These are phyloP conservation scores for Pyrenochaeta sp. DNA, from an alignment of 2,329 filamentous ascomycete species.

Conservation along the genomic window DNA sequence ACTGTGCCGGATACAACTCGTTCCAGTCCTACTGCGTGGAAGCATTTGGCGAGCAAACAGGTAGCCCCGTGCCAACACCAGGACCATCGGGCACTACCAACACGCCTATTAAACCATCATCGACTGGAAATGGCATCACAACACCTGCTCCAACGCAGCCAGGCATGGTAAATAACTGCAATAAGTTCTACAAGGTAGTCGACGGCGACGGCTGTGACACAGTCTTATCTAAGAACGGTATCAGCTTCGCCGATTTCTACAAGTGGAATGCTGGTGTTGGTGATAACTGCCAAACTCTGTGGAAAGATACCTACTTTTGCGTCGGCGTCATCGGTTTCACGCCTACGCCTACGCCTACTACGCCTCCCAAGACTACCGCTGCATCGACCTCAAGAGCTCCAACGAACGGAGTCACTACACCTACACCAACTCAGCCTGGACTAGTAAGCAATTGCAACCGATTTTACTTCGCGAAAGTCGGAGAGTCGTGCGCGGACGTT, in stretches of 20 bases:
- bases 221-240: slow-evolving; percentile 5
- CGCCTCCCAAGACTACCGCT: slow-evolving; percentile 1
- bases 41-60: slow-evolving; percentile 2
- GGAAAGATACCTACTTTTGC: slow-evolving; percentile 7
- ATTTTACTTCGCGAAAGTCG: slow-evolving; percentile 9
- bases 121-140: slow-evolving; percentile 8
- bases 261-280: slow-evolving; percentile 10
- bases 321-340: slow-evolving; percentile 8
- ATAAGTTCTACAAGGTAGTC: slow-evolving; percentile 11
- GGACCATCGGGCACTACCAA: neutral
- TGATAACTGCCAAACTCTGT: slow-evolving; percentile 5
- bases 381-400: neutral
- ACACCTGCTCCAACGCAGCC: slow-evolving; percentile 8
- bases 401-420: slow-evolving; percentile 2
- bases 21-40: slow-evolving; percentile 7
- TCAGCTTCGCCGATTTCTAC: slow-evolving; percentile 8
- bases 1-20: slow-evolving; percentile 2
- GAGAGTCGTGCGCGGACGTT: slow-evolving; percentile 4
- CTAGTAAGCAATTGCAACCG: slow-evolving; percentile 10
- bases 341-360: neutral
- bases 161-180: slow-evolving; percentile 11
- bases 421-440: slow-evolving; percentile 5
- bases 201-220: slow-evolving; percentile 5
- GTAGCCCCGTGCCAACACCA: neutral
- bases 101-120: neutral